phyloP scores from a whole-genome alignment of 202 grass and related monocot species.

The Bolboschoenoplectus hybrid region DNA sequence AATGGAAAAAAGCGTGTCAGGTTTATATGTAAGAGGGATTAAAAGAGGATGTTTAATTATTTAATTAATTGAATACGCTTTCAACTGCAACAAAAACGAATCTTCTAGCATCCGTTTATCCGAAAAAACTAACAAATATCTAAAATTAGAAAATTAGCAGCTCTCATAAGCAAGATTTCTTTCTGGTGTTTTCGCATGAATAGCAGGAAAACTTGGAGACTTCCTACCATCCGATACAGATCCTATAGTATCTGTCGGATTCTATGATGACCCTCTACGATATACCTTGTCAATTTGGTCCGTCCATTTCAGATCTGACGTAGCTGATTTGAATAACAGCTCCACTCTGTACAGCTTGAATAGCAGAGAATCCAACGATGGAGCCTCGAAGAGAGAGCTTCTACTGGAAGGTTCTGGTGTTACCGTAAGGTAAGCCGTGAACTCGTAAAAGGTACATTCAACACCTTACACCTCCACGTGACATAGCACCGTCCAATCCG shows the following conservation, averaged over 20 bases:
- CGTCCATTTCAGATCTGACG: not conserved
- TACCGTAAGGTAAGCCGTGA: not conserved
- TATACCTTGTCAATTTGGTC: not conserved
- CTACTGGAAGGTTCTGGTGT: slow-evolving; percentile 5
- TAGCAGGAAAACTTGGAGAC: not conserved
- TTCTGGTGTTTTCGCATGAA: not conserved
- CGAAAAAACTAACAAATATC: not conserved
- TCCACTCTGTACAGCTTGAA: no score
- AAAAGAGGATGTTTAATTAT: not conserved
- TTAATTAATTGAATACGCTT: not conserved
- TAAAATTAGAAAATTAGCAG: slow-evolving; percentile 5
- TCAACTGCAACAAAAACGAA: not conserved
- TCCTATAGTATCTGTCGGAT: not conserved
- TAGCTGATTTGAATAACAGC: no score
- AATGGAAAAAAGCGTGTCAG: no score
- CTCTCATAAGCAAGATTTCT: not conserved
- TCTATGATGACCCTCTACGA: not conserved
- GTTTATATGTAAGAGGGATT: no score
- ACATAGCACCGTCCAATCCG: slow-evolving; percentile 20
- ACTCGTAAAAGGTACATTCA: not conserved
- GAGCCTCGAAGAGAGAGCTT: not conserved
- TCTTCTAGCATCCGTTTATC: not conserved
- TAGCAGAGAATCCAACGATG: not conserved
- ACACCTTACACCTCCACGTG: not conserved
- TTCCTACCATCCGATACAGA: not conserved